Percentiles rank a stretch among this genome's conserved stretches.
Conservation (phyloP, 139 green algal genomes). For the Trebouxia sp. region DNA sequence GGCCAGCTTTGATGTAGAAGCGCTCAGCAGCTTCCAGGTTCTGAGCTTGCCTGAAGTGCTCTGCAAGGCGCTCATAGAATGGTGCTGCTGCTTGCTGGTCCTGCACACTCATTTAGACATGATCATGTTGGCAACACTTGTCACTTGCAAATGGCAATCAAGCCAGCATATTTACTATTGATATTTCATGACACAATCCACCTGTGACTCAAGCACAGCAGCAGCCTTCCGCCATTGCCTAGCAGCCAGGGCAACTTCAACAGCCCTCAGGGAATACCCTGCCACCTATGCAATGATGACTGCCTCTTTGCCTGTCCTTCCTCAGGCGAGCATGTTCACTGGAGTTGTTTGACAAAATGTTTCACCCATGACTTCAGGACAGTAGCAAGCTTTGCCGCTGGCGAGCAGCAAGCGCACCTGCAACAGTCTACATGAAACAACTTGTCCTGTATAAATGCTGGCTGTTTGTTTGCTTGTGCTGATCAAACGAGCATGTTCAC, state of each 20-base stretch:
- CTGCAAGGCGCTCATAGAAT: constrained; percentile 68
- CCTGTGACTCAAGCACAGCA: constrained; percentile 69
- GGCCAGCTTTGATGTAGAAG: constrained; percentile 74
- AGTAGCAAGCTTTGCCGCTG: too few species aligned
- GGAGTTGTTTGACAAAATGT: too few species aligned
- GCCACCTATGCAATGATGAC: constrained; percentile 55
- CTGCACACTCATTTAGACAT: constrained; percentile 26
- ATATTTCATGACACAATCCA: background rate
- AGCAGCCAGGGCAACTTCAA: constrained; percentile 72
- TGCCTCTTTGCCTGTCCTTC: too few species aligned
- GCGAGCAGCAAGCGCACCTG: too few species aligned
- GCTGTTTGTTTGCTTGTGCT: too few species aligned
- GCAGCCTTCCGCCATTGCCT: constrained; percentile 76
- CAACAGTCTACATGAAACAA: too few species aligned
- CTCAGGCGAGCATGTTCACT: too few species aligned
- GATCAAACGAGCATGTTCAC: too few species aligned
- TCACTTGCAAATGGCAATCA: too few species aligned
- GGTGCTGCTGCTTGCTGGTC: constrained; percentile 52
- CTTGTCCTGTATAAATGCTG: too few species aligned
- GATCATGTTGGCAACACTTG: constrained; percentile 70
- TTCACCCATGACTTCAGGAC: too few species aligned
- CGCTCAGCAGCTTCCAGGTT: constrained; percentile 74
- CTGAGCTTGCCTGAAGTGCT: constrained; percentile 41
- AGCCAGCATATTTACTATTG: too few species aligned
- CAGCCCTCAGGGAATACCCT: constrained; percentile 66